Evolutionary conservation across 768 basidiomycete genomes (phyloP).

Genomic region (Tylopilus sp.): DNA sequence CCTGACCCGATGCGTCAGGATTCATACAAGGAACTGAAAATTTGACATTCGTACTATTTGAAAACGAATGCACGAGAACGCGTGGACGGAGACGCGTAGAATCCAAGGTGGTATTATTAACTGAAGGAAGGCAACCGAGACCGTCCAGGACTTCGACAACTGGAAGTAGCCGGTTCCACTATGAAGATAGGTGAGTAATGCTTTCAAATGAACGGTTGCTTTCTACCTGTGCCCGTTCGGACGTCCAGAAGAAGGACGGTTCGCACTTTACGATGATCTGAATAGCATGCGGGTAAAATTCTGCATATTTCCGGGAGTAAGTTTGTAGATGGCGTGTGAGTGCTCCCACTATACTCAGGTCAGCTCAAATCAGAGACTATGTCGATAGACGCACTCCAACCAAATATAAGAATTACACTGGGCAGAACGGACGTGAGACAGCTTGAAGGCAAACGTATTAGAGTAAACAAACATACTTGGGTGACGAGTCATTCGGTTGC

Average conservation of each 20-base stretch:
- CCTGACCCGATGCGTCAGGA: conserved; percentile 11
- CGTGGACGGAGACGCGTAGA: conserved; percentile 11
- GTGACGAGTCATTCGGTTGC: conserved; percentile 7
- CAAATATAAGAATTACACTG: conserved; percentile 30
- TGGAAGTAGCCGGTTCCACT: conserved; percentile 20
- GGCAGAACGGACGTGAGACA: too few relatives aligned
- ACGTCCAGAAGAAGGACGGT: conserved; percentile 20
- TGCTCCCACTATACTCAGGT: conserved; percentile 22
- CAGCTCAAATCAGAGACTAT: background rate
- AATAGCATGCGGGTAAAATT: conserved; percentile 26
- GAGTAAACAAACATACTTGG: conserved; percentile 17
- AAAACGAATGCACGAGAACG: conserved; percentile 28
- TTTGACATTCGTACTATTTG: conserved; percentile 19
- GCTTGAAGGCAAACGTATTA: background rate
- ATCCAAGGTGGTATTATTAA: background rate
- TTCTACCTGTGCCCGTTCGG: background rate
- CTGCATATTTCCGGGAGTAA: conserved; percentile 23
- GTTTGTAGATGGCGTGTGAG: conserved; percentile 23
- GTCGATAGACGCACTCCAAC: conserved; percentile 23
- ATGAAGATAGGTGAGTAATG: background rate
- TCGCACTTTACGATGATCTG: conserved; percentile 27
- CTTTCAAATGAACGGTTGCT: background rate
- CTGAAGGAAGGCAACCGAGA: conserved; percentile 20
- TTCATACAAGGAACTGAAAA: background rate
- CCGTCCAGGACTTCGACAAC: conserved; percentile 21